These are phyloP conservation scores for Dunaliella primolecta DNA, from an alignment of 139 green algal species.

Conservation along the genomic window DNA sequence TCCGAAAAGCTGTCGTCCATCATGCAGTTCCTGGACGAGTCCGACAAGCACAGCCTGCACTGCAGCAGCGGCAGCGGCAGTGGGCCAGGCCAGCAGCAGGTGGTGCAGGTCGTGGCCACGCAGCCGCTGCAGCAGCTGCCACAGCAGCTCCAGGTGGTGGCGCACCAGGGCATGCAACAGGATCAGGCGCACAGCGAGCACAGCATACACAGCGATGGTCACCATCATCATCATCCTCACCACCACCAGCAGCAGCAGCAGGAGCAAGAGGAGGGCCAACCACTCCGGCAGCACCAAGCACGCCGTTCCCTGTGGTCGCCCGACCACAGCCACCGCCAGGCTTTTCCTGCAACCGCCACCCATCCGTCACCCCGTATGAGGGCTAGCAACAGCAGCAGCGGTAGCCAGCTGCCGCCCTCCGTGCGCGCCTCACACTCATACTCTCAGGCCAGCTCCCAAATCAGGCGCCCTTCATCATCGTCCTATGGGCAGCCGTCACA, in stretches of 20 bases:
- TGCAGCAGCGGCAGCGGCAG: too few species aligned
- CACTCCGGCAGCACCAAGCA: not conserved
- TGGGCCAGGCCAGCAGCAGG: too few species aligned
- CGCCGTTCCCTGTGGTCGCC: not conserved
- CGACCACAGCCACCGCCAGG: not conserved
- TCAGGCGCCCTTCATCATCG: too few species aligned
- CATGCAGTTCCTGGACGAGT: conserved; percentile 48
- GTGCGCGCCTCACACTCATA: not conserved
- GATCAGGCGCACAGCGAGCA: not conserved
- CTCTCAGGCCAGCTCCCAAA: too few species aligned
- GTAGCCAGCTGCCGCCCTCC: not conserved
- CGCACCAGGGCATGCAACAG: not conserved
- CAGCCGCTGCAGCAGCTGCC: not conserved
- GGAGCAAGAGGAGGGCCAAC: not conserved
- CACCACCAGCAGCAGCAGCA: not conserved
- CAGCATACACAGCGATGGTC: too few species aligned
- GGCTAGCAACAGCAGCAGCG: too few species aligned
- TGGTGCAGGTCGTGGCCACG: not conserved
- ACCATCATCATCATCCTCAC: not conserved
- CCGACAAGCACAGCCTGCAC: conserved; percentile 28
- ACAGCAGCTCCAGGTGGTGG: not conserved
- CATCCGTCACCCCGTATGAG: too few species aligned
- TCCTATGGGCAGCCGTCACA: too few species aligned
- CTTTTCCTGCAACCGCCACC: not conserved
- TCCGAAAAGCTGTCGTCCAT: conserved; percentile 49